Conservation (phyloP, 768 basidiomycete species). For the Infundibulicybe gibba region DNA sequence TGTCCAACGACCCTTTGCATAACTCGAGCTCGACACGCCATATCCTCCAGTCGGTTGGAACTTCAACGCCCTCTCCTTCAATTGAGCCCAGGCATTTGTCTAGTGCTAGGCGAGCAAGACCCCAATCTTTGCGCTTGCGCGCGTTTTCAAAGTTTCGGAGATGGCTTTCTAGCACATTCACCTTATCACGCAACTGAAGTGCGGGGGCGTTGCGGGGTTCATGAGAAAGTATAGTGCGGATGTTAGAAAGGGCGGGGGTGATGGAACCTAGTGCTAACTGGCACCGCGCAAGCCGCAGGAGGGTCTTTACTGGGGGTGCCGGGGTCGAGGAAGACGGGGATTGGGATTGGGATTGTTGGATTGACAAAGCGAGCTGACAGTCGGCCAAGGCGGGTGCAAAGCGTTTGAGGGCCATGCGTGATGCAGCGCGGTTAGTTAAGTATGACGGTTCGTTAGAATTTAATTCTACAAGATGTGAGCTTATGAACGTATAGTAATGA, state of each 20-base stretch:
- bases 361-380: constrained; percentile 67
- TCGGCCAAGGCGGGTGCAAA: constrained; percentile 74
- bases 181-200: constrained; percentile 56
- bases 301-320: constrained; percentile 47
- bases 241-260: constrained; percentile 60
- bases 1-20: constrained; percentile 66
- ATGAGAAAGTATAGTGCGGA: constrained; percentile 55
- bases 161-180: constrained; percentile 60
- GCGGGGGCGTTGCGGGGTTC: constrained; percentile 64
- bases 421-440: constrained; percentile 83
- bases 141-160: constrained; percentile 61
- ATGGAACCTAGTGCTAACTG: constrained; percentile 77
- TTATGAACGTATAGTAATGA: neutral
- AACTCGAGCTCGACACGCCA: constrained; percentile 81
- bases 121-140: constrained; percentile 64
- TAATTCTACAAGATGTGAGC: constrained; percentile 35
- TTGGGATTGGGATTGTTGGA: constrained; percentile 46
- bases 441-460: constrained; percentile 69
- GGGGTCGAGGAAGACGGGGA: constrained; percentile 39
- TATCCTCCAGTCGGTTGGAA: constrained; percentile 75
- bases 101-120: constrained; percentile 71
- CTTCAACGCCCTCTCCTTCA: constrained; percentile 71
- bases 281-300: constrained; percentile 79
- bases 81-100: constrained; percentile 74
- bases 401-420: constrained; percentile 77